phyloP scores from a whole-genome alignment of 1,284 basidiomycete species.

The Leucoagaricus sp. region DNA sequence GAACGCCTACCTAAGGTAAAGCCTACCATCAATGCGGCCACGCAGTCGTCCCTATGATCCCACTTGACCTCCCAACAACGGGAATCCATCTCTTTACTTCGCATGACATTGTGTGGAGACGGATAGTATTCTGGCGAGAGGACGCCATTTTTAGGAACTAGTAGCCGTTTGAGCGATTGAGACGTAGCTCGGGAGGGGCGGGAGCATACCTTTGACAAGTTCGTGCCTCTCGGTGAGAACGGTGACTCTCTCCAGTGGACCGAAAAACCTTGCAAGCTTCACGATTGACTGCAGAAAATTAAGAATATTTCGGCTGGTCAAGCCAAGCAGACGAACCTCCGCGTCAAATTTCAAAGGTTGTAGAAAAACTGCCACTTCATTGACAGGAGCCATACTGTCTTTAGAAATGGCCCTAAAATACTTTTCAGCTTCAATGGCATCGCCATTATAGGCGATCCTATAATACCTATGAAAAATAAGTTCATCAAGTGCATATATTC shows the following conservation, averaged over 20 bases:
- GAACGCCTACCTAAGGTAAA: constrained; percentile 16
- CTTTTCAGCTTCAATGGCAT: constrained; percentile 46
- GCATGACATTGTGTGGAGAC: constrained; percentile 54
- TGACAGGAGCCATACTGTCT: constrained; percentile 19
- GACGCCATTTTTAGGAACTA: not conserved
- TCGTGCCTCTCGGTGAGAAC: constrained; percentile 14
- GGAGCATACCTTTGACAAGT: constrained; percentile 1
- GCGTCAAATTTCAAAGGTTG: constrained; percentile 58
- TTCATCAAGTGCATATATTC: constrained; percentile 7
- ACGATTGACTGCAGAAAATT: constrained; percentile 42
- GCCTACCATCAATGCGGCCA: constrained; percentile 66
- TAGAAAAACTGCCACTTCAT: constrained; percentile 45
- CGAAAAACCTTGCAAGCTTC: constrained; percentile 53
- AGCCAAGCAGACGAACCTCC: constrained; percentile 42
- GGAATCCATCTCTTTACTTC: constrained; percentile 54
- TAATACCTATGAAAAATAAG: constrained; percentile 40
- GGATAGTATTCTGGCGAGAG: constrained; percentile 32
- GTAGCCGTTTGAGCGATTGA: not conserved
- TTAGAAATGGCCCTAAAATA: constrained; percentile 18
- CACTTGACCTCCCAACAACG: constrained; percentile 77
- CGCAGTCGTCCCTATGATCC: constrained; percentile 71
- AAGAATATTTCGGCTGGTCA: not conserved
- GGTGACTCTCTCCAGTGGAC: constrained; percentile 52
- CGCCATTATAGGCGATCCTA: constrained; percentile 54
- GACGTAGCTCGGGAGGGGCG: not conserved